These are phyloP conservation scores for Fusarium albosuccineum DNA, from an alignment of 2,329 filamentous ascomycete genomes.

Conservation along the genomic window DNA sequence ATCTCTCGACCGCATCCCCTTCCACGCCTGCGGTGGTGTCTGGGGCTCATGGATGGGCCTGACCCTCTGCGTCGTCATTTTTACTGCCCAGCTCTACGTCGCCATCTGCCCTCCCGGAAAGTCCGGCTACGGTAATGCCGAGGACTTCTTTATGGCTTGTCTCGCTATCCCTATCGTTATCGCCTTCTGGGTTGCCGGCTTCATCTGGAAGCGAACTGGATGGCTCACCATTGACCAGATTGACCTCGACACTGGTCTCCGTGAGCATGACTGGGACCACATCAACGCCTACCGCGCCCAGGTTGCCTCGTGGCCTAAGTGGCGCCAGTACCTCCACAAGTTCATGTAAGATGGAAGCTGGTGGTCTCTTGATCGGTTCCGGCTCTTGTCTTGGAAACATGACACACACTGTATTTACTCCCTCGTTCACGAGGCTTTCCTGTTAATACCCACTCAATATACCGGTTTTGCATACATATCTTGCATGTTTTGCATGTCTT, in stretches of 20 bases:
- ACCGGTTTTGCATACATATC: conserved; percentile 1
- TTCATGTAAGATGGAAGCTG: conserved; percentile 6
- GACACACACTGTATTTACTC: conserved; percentile 18
- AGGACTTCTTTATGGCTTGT: conserved; percentile 67
- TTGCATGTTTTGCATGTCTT: too few relatives aligned
- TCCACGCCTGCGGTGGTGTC: conserved; percentile 70
- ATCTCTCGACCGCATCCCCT: conserved; percentile 74
- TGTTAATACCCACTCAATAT: conserved; percentile 37
- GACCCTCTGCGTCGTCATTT: conserved; percentile 64
- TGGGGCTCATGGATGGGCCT: conserved; percentile 74
- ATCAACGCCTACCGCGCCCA: conserved; percentile 67
- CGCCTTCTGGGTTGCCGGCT: conserved; percentile 68
- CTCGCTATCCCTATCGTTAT: conserved; percentile 67
- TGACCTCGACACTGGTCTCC: conserved; percentile 75
- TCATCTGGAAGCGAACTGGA: conserved; percentile 73
- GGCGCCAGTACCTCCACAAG: conserved; percentile 52
- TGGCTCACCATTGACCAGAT: conserved; percentile 72
- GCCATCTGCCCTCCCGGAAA: conserved; percentile 57
- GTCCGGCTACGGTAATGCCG: conserved; percentile 53
- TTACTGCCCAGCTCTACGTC: conserved; percentile 66
- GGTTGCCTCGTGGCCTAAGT: conserved; percentile 63
- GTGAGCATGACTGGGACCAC: conserved; percentile 73
- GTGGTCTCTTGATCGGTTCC: accelerated
- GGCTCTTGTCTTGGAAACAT: neutral
- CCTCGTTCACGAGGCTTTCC: conserved; percentile 17